phyloP scores from a whole-genome alignment of 176 grass and related monocot species.

The barley (Hordeum vulgare) region DNA sequence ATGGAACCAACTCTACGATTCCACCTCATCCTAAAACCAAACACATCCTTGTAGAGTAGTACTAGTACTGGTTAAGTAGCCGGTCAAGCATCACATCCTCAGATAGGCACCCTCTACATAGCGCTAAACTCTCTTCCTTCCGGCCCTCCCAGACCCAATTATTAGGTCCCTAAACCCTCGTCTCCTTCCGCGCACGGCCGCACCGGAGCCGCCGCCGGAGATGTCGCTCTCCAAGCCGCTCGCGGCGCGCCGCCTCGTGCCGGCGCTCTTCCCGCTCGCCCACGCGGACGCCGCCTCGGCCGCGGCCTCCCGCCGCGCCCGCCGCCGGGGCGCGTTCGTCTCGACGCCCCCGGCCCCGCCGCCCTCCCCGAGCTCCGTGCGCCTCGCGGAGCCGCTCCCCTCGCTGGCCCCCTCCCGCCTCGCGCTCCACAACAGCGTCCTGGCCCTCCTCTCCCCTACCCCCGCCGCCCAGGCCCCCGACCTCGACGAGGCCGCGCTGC shows the following conservation, averaged over 20 bases:
- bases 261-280: slow-evolving; percentile 54
- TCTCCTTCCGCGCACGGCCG: neutral
- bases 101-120: too few species aligned
- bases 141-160: neutral
- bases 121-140: neutral
- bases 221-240: slow-evolving; percentile 74
- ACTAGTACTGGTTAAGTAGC: too few species aligned
- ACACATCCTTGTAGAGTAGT: too few species aligned
- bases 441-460: slow-evolving; percentile 45
- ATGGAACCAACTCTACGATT: too few species aligned
- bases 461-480: slow-evolving; percentile 31
- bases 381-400: slow-evolving; percentile 65
- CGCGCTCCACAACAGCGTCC: slow-evolving; percentile 78
- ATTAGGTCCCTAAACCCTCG: slow-evolving; percentile 14
- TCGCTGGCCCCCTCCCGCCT: slow-evolving; percentile 55
- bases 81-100: too few species aligned
- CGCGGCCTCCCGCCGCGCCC: slow-evolving; percentile 34
- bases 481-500: slow-evolving; percentile 65
- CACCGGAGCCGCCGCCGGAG: neutral
- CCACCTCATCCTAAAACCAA: too few species aligned
- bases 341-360: slow-evolving; percentile 24
- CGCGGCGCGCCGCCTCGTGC: slow-evolving; percentile 39
- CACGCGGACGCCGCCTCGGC: slow-evolving; percentile 30
- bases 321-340: slow-evolving; percentile 37
- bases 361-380: slow-evolving; percentile 28